A percentile compares a stretch with the other conserved stretches of the same genome.
Conservation (phyloP, 2,329 filamentous ascomycete genomes). For the Scortechinia acanthostroma region DNA sequence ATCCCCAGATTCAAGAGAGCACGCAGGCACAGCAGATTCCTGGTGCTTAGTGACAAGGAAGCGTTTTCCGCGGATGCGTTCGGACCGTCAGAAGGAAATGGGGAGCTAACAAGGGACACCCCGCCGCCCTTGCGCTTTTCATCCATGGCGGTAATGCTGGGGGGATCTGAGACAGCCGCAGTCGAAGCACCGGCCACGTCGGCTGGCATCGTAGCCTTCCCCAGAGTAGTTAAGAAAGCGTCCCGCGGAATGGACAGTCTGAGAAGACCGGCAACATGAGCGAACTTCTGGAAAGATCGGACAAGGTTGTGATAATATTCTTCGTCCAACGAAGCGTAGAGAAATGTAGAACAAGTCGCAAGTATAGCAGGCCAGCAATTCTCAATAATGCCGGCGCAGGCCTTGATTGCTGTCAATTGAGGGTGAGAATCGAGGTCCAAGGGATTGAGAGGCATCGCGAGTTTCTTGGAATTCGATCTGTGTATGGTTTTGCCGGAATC, state of each 20-base stretch:
- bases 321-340: conserved; percentile 84
- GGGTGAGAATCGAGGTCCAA: conserved; percentile 69
- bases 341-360: conserved; percentile 88
- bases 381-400: conserved; percentile 76
- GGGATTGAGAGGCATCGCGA: conserved; percentile 78
- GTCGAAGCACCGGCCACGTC: conserved; percentile 16
- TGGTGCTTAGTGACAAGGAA: conserved; percentile 63
- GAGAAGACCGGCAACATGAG: conserved; percentile 85
- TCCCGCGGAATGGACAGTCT: conserved; percentile 80
- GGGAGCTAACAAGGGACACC: conserved; percentile 51
- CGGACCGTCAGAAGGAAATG: conserved; percentile 51
- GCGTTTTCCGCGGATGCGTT: conserved; percentile 49
- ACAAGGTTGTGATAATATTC: conserved; percentile 92
- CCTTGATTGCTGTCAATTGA: conserved; percentile 63
- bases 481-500: conserved; percentile 16
- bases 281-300: conserved; percentile 86
- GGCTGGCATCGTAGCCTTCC: conserved; percentile 80
- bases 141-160: conserved; percentile 4
- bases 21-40: conserved; percentile 82
- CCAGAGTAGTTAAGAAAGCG: conserved; percentile 87
- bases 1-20: conserved; percentile 93
- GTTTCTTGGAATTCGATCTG: conserved; percentile 48
- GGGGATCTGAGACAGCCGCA: conserved; percentile 3
- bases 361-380: conserved; percentile 93
- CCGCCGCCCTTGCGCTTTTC: conserved; percentile 31